Evolutionary conservation across 2,329 filamentous ascomycete genomes (phyloP).

Genomic region (Elsinoe perseae): DNA sequence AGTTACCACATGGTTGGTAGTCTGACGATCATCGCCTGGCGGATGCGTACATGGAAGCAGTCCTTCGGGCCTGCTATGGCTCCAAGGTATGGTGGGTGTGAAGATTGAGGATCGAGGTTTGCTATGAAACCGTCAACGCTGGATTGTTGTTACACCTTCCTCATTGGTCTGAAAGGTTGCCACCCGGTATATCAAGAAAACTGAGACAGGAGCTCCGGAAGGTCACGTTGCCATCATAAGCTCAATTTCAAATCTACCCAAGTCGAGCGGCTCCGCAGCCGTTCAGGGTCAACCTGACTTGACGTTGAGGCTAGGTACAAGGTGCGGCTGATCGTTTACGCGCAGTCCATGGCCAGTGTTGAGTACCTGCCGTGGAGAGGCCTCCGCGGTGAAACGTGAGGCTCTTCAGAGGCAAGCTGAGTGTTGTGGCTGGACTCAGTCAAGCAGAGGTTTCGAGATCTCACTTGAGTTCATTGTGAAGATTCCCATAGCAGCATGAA

Average conservation of each 20-base stretch:
- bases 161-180: not conserved
- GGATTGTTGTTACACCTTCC: not conserved
- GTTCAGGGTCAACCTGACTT: not conserved
- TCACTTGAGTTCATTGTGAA: too few species aligned
- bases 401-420: too few species aligned
- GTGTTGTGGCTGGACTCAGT: too few species aligned
- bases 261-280: not conserved
- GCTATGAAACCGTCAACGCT: not conserved
- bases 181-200: not conserved
- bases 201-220: not conserved
- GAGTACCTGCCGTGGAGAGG: too few species aligned
- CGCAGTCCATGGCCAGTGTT: too few species aligned
- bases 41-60: not conserved
- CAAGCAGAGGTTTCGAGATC: too few species aligned
- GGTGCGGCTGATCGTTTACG: slow-evolving; percentile 1
- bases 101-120: not conserved
- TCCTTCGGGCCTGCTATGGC: not conserved
- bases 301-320: not conserved
- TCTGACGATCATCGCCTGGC: not conserved
- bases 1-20: not conserved
- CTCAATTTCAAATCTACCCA: not conserved
- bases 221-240: not conserved
- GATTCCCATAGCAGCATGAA: too few species aligned
- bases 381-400: too few species aligned
- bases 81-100: not conserved